A percentile compares a stretch with the other conserved stretches of the same genome.
Conservation (phyloP, 2,329 filamentous ascomycete species). For the Didymella segeticola region DNA sequence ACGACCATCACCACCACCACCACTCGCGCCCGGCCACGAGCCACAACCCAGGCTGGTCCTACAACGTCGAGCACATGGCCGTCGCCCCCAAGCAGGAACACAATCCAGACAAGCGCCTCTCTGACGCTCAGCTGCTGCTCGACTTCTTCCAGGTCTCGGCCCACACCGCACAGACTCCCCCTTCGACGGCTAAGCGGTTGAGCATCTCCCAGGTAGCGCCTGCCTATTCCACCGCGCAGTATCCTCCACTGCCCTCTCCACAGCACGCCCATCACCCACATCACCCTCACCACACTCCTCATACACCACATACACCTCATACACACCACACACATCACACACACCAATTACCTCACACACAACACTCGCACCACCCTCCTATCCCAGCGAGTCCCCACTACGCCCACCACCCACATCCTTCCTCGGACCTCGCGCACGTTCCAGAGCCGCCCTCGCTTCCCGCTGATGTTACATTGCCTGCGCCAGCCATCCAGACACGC, state of each 20-base stretch:
- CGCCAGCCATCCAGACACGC: conserved; percentile 44
- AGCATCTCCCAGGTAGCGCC: conserved; percentile 31
- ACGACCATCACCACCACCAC: conserved; percentile 34
- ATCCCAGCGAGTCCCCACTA: conserved; percentile 20
- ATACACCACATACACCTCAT: conserved; percentile 12
- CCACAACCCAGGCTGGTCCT: conserved; percentile 50
- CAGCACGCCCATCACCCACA: conserved; percentile 18
- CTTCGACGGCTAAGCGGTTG: conserved; percentile 37
- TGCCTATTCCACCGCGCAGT: no score
- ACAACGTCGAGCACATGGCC: conserved; percentile 49
- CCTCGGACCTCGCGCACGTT: conserved; percentile 25
- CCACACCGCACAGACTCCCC: conserved; percentile 36
- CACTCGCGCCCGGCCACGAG: conserved; percentile 55
- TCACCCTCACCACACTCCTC: no score
- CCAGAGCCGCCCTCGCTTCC: conserved; percentile 19
- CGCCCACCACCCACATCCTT: conserved; percentile 19
- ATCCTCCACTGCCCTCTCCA: conserved; percentile 16
- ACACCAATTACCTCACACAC: conserved; percentile 18
- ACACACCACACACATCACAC: conserved; percentile 16
- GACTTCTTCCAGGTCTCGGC: conserved; percentile 49
- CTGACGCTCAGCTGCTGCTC: conserved; percentile 56
- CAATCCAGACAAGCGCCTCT: conserved; percentile 42
- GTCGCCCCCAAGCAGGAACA: conserved; percentile 37
- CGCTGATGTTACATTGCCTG: conserved; percentile 15
- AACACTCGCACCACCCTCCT: conserved; percentile 8